These are phyloP conservation scores for Russula lepida DNA, from an alignment of 768 basidiomycete species.

Conservation along the genomic window DNA sequence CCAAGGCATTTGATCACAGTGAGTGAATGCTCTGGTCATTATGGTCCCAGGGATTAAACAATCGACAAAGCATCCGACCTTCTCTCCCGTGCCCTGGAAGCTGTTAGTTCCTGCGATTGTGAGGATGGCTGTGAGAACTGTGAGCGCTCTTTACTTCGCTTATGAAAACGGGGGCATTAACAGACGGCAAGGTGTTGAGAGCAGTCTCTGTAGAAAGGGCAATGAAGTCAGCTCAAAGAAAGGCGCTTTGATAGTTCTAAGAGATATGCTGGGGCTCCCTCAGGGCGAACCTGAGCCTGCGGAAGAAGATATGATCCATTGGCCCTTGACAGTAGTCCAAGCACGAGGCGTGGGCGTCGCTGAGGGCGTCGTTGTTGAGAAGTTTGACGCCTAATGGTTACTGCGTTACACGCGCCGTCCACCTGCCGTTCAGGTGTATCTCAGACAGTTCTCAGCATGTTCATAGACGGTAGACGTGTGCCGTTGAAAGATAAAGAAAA, in stretches of 20 bases:
- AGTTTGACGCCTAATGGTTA: neutral
- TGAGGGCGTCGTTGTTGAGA: slow-evolving; percentile 14
- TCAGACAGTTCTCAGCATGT: neutral
- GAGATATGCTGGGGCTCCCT: slow-evolving; percentile 43
- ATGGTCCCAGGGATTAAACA: neutral
- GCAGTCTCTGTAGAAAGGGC: slow-evolving; percentile 55
- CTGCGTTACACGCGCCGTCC: neutral
- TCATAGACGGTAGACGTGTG: neutral
- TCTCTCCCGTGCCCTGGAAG: slow-evolving; percentile 47
- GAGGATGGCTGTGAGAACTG: slow-evolving; percentile 59
- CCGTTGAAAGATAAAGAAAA: neutral
- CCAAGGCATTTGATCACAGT: slow-evolving; percentile 81
- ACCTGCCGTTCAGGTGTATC: neutral
- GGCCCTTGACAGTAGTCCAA: slow-evolving; percentile 45
- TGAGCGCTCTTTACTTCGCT: slow-evolving; percentile 27
- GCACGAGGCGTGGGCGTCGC: slow-evolving; percentile 39
- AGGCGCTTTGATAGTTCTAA: slow-evolving; percentile 64
- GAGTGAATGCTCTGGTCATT: slow-evolving; percentile 12
- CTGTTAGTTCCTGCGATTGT: slow-evolving; percentile 57
- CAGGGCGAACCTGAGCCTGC: slow-evolving; percentile 31
- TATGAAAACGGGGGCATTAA: neutral
- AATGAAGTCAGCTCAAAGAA: slow-evolving; percentile 68
- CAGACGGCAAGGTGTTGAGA: slow-evolving; percentile 49
- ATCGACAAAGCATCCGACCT: slow-evolving; percentile 42
- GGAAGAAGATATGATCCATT: slow-evolving; percentile 15